Base-by-base conservation (phyloP, 2,329 filamentous ascomycete genomes). In the Phyllosticta citribraziliensis region DNA sequence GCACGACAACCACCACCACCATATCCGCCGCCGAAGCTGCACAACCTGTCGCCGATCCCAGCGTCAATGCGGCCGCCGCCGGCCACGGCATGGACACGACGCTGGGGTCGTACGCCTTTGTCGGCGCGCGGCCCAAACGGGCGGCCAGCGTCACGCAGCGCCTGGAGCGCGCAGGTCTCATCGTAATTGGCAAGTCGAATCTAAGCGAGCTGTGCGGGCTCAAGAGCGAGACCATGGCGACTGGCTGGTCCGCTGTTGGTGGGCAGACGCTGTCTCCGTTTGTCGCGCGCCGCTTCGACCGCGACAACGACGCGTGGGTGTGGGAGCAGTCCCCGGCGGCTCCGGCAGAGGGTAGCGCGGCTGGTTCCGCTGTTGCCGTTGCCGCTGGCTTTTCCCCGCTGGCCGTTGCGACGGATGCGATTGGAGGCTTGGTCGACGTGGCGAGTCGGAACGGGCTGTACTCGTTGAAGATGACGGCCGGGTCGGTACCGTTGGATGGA, bases 101-200 rank as follows among this genome's bases (percentile, higher is more conserved):
- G 22, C 74, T 72, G 20, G 76, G 76, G 66, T 72, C 71, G 14
- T 70, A 71, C 62, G 74, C 71, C 20, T 74, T 77, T 56, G 70
- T 71, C 1, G 72, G 71, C 25, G 71, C 73, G 51, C 68, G 64
- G 63, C 70, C 75, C 5, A 72, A 68, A 58, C 69, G 69, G 51
- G 5, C 54, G 0, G 72, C 74, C 1, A 70, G 69, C 10, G 66
- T 77, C 25, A 68, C 76, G 27, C 69, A 76, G 51, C 66, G 72
- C 33, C 62, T 78, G 5, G 64, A 72, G 30, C 68, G 70, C 11
- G 67, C 70, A 40, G 76, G 76, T n/a, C 67, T 76, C 53, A 74
- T 78, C 35, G 69, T 79, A 12, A 64, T 78, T 10, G 76, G 73
- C 0, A 78, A 77, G 64, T 67, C 72, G 2, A 78, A 77, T 60